Conservation (phyloP, 768 basidiomycete genomes). For the Boletus insuetus region DNA sequence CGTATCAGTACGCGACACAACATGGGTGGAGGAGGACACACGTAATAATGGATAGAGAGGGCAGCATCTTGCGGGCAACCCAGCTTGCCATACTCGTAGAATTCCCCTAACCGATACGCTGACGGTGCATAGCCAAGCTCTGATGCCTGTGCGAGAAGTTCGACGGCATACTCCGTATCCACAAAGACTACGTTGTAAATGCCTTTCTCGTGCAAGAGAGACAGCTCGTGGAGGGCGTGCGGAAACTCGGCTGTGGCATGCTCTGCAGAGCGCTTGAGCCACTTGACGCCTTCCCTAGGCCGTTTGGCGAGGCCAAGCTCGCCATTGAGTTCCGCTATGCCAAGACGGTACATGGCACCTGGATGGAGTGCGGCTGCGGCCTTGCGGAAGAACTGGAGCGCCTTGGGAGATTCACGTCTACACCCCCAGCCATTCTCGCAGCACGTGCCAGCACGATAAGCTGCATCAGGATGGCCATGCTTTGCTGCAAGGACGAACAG, state of each 20-base stretch:
- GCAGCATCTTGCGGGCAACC: slow-evolving; percentile 97
- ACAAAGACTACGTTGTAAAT: slow-evolving; percentile 97
- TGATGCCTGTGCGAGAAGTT: slow-evolving; percentile 90
- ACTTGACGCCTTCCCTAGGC: slow-evolving; percentile 96
- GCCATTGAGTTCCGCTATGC: slow-evolving; percentile 94
- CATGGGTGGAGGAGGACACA: slow-evolving; percentile 42
- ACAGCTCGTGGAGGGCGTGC: slow-evolving; percentile 93
- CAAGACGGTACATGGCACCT: slow-evolving; percentile 94
- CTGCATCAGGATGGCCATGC: slow-evolving; percentile 93
- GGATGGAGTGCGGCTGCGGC: slow-evolving; percentile 89
- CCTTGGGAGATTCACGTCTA: slow-evolving; percentile 86
- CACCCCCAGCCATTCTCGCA: slow-evolving; percentile 99
- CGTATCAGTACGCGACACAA: slow-evolving; percentile 13
- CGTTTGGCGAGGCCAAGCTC: slow-evolving; percentile 83
- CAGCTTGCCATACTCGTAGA: slow-evolving; percentile 99
- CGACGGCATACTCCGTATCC: slow-evolving; percentile 92
- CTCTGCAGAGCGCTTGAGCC: slow-evolving; percentile 96
- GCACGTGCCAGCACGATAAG: slow-evolving; percentile 94
- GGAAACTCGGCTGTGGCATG: slow-evolving; percentile 93
- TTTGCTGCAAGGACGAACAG: slow-evolving; percentile 95
- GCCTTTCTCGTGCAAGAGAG: slow-evolving; percentile 93
- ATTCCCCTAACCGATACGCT: slow-evolving; percentile 93
- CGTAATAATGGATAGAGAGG: slow-evolving; percentile 97
- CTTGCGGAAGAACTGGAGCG: slow-evolving; percentile 90
- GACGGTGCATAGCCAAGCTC: slow-evolving; percentile 97